Conservation (phyloP, 2,329 filamentous ascomycete genomes). For the Periconia digitata region DNA sequence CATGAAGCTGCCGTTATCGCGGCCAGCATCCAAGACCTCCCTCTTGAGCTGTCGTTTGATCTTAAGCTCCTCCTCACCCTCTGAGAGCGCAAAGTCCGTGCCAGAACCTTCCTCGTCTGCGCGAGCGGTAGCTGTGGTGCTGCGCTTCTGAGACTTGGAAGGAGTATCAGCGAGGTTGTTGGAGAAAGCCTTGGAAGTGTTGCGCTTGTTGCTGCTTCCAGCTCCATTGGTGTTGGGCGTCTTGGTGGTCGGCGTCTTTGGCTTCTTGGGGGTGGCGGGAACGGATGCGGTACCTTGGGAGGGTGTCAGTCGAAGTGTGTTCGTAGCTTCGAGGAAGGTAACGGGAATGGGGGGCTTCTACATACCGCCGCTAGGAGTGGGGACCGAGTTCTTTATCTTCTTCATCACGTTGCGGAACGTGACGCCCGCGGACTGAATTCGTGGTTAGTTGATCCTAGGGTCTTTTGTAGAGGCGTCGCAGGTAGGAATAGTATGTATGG, state of each 20-base stretch:
- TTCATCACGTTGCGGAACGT: slow-evolving; percentile 36
- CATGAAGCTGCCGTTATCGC: too few relatives aligned
- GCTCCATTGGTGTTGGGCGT: slow-evolving; percentile 5
- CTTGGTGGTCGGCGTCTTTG: slow-evolving; percentile 15
- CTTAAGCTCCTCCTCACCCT: neutral
- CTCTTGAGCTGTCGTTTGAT: neutral
- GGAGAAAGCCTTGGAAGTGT: neutral
- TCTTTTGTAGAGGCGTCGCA: too few relatives aligned
- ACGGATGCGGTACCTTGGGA: too few relatives aligned
- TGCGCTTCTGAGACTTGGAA: neutral
- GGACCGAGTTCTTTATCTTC: slow-evolving; percentile 23
- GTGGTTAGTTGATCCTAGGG: too few relatives aligned
- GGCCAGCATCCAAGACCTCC: too few relatives aligned
- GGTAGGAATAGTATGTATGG: too few relatives aligned
- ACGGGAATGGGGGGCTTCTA: too few relatives aligned
- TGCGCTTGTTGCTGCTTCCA: neutral
- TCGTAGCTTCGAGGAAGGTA: too few relatives aligned
- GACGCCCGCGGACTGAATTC: slow-evolving; percentile 25
- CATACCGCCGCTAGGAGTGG: too few relatives aligned
- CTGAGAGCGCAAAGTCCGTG: neutral
- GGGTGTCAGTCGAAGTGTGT: too few relatives aligned
- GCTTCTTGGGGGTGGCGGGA: slow-evolving; percentile 9
- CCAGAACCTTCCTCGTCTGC: neutral
- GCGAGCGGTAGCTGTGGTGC: neutral
- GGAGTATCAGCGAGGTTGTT: neutral